Evolutionary conservation across 2,329 filamentous ascomycete genomes (phyloP).

Genomic region (Arthrobotrys musiformis): DNA sequence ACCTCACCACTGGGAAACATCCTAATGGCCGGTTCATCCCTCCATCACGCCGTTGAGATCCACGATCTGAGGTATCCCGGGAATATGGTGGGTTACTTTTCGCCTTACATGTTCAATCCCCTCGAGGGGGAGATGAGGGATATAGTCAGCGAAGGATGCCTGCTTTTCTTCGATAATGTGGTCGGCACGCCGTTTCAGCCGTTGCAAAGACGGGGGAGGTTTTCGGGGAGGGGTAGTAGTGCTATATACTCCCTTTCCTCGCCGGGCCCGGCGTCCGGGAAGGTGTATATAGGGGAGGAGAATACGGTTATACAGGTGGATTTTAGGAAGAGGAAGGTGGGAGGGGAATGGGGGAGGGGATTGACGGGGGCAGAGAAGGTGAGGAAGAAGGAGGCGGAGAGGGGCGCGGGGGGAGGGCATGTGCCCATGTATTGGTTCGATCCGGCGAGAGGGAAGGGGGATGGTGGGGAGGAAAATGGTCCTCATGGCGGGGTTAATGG

Average conservation of each 20-base stretch:
- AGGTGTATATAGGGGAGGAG: slow-evolving; percentile 27
- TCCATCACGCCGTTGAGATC: slow-evolving; percentile 30
- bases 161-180: slow-evolving; percentile 16
- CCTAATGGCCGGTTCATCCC: slow-evolving; percentile 26
- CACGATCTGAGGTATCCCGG: slow-evolving; percentile 40
- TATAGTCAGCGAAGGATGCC: slow-evolving; percentile 4
- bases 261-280: background rate
- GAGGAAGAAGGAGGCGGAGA: slow-evolving; percentile 29
- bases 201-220: background rate
- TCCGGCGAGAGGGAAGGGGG: background rate
- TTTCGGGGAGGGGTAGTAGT: background rate
- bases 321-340: slow-evolving; percentile 26
- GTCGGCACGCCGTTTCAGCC: background rate
- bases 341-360: slow-evolving; percentile 6
- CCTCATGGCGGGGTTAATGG: background rate
- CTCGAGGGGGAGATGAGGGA: background rate
- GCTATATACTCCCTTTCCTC: slow-evolving; percentile 31
- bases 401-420: background rate
- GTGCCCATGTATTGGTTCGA: slow-evolving; percentile 45
- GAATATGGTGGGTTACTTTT: slow-evolving; percentile 11
- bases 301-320: slow-evolving; percentile 17
- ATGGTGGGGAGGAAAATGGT: too few species aligned
- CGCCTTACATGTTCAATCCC: background rate
- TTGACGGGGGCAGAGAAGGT: slow-evolving; percentile 19
- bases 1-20: slow-evolving; percentile 25